Base-by-base conservation (phyloP, 768 basidiomycete species). In the Mycena pura region DNA sequence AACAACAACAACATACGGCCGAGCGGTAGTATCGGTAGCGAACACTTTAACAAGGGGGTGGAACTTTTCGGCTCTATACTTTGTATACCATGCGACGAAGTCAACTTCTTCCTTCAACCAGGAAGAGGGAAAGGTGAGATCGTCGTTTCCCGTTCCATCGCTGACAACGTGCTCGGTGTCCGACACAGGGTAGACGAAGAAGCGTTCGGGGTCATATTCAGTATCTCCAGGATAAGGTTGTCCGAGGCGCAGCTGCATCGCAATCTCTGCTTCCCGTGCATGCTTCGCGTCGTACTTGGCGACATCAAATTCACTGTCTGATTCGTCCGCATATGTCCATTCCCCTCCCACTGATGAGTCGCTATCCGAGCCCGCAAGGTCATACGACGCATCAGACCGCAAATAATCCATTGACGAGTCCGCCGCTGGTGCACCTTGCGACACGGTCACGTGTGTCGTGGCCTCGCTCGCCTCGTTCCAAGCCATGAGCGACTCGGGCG, bases 401-500 rank as follows among this genome's bases (percentile, higher is more conserved):
- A 36, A 17, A 17, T 36, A 36, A 9, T 9, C 41, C 10, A 10
- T 43, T 21, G 21, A 14, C 21, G 41, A 43, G 11, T 11, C 19
- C 11, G 9, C 41, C 14, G 41, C 14, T 10, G 41, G 14, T 10
- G 19, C 19, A 8, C 22, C 25, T 9, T 6, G 10, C 6, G 45
- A 24, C 45, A 46, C 11, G 25, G 6, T 28, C 6, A 46, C 25
- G 11, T 6, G 7, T 6, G 11, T 28, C 10, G 45, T 32, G 5
- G 54, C 21, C 5, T 56, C 44, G 0, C 5, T 29, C 6, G 38
- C 59, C 45, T 60, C 59, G 15, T 19, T 19, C 59, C 59, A 60
- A 1, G 38, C 32, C 59, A 60, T 60, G 0, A 60, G 34, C 13
- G 51, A 5, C 39, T 55, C 53, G 24, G 53, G 53, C 22, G 53